Percentiles rank a stretch among this genome's conserved stretches.
Evolutionary conservation across 2,329 filamentous ascomycete genomes (phyloP).

Genomic region (Colletotrichum caudatum): DNA sequence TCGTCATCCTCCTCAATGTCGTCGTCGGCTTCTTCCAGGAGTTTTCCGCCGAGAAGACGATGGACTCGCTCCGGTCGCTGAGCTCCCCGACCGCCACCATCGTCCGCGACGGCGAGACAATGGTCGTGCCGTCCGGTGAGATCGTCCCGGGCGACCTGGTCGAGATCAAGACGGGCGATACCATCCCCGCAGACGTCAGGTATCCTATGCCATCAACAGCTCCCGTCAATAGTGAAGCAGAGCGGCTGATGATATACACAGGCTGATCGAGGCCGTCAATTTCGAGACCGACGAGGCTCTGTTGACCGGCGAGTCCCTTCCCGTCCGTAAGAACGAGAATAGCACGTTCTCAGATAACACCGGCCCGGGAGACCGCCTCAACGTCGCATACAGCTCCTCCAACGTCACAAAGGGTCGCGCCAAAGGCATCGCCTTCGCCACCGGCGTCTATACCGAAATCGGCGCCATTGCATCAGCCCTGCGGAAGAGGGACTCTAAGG

Average conservation of each 20-base stretch:
- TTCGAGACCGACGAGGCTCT: conserved; percentile 68
- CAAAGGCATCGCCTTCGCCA: conserved; percentile 70
- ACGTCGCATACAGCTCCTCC: conserved; percentile 72
- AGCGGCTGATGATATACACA: conserved; percentile 35
- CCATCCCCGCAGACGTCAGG: conserved; percentile 57
- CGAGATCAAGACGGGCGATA: conserved; percentile 63
- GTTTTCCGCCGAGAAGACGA: conserved; percentile 67
- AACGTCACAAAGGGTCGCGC: conserved; percentile 73
- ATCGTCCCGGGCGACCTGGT: conserved; percentile 70
- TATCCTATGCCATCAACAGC: conserved; percentile 33
- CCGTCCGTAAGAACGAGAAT: conserved; percentile 65
- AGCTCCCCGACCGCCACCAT: conserved; percentile 63
- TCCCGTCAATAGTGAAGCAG: conserved; percentile 5
- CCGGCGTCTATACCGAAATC: conserved; percentile 71
- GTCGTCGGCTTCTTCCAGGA: conserved; percentile 67
- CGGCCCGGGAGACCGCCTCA: conserved; percentile 71
- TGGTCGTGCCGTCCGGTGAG: conserved; percentile 64
- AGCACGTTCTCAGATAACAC: conserved; percentile 64
- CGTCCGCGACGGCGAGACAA: conserved; percentile 62
- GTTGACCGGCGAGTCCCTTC: conserved; percentile 72
- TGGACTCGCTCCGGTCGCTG: conserved; percentile 63
- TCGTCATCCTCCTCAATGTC: conserved; percentile 65
- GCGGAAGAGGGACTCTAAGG: conserved; percentile 65
- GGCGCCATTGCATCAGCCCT: conserved; percentile 67
- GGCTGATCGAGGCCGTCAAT: conserved; percentile 62